These are phyloP conservation scores for Laburnicola sp. DNA, from an alignment of 2,329 filamentous ascomycete genomes.

Conservation along the genomic window DNA sequence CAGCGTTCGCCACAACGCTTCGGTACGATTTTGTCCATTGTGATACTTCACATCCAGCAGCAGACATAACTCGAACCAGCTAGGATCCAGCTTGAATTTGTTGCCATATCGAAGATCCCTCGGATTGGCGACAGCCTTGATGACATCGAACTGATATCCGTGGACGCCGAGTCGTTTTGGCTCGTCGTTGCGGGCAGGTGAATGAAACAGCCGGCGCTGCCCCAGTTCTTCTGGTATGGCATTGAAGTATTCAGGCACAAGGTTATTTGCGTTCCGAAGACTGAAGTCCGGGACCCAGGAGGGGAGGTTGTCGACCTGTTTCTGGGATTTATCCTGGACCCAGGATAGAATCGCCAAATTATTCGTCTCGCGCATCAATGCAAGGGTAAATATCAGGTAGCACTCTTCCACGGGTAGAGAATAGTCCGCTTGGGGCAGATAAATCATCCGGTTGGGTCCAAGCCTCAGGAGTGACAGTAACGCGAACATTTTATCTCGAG, in stretches of 20 bases:
- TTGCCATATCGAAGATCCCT: background rate
- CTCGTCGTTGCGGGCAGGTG: background rate
- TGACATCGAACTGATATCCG: background rate
- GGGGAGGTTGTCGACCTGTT: background rate
- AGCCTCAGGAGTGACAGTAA: too few species aligned
- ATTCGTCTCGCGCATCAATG: background rate
- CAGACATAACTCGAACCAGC: background rate
- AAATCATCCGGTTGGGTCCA: too few species aligned
- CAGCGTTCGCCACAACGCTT: slow-evolving; percentile 4
- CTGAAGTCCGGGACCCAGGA: slow-evolving; percentile 4
- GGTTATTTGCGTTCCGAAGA: background rate
- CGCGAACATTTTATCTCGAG: too few species aligned
- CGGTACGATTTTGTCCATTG: background rate
- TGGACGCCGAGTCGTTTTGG: background rate
- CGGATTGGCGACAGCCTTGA: background rate
- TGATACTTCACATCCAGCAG: background rate
- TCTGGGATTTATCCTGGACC: background rate
- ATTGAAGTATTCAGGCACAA: background rate
- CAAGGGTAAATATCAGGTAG: background rate
- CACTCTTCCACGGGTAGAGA: background rate
- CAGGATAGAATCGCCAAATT: background rate
- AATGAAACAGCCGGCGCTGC: too few species aligned
- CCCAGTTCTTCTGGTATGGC: background rate
- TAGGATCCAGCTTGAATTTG: too few species aligned
- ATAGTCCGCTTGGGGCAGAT: background rate